Evolutionary conservation across 1,284 basidiomycete genomes (phyloP), one percentile per base, ranked within the genome.

Genomic region (Leccinum fallax): DNA sequence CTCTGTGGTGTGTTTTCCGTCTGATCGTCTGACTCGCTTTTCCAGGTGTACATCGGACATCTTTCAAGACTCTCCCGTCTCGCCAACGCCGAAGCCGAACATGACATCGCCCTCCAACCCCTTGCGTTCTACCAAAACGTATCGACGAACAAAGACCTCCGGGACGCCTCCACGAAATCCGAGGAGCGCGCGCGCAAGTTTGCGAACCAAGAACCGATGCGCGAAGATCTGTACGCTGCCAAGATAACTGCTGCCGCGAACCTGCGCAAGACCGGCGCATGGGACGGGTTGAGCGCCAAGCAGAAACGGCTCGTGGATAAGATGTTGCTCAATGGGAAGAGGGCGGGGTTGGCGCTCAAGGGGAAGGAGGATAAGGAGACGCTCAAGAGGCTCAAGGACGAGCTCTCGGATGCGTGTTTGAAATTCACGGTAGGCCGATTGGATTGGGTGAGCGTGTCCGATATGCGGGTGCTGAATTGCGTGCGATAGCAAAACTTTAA

Each of bases 111-210:
- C 36, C 70, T 80, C 8, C 87, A 89, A 66, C 89, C 89, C 0
- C 79, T 90, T 11, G 76, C 80, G 0, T 94, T 94, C 76, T 90
- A 93, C 71, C 89, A 92, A 73, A 91, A 92, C 66, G 90, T 94
- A 21, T 89, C 90, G 15, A 77, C 86, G 0, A 79, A 81, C 57
- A 87, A 92, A 71, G 84, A 83, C 53, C 80, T 94, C 21, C 83
- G 92, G 7, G 90, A 93, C 67, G 89, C 90, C 1, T 88, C 89
- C 1, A 89, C 86, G 60, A 83, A 84, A 43, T 86, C 88, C 1
- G 90, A 93, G 71, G 81, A 84, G n/a, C 77, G 85, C 49, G 75
- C 87, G 24, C 85, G 86, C 55, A 84, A 91, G 64, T 92, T 85
- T 64, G 78, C 78, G 28, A 86, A 93, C 51, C 87, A 92, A 64